Base-by-base conservation (phyloP, 176 grass and related monocot species). In the Aegilops bicornis region DNA sequence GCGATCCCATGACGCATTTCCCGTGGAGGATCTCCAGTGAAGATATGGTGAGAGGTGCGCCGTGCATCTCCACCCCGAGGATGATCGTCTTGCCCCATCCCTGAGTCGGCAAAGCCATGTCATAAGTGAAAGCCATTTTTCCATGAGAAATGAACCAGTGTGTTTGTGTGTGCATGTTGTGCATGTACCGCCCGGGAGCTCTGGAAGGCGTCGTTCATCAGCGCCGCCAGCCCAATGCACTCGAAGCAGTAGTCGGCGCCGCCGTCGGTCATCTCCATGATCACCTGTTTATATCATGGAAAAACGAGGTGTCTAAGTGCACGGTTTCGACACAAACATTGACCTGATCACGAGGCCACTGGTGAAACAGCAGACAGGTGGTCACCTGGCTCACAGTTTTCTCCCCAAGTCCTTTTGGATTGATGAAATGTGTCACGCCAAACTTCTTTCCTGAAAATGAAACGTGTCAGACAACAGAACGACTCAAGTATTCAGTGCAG, bases 31-130 rank as follows among this genome's bases (percentile, higher is more conserved):
- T 88, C 42, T 95, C 86, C 0, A 1, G 20, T 2, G 90, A 27
- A 37, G 84, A 22, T 29, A 98, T 33, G 65, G 52, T 81, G 22
- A 98, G 35, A 10, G 93, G 93, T 1, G 88, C 66, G 3, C 91
- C 90, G 69, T 94, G 86, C 90, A 88, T 95, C 64, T 95, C 88
- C 15, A 95, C 78, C 4, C 96, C 96, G 67, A 98, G 84, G 73
- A 98, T 91, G 58, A 95, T 92, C 11, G 93, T 98, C 86, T 95
- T 98, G 31, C 96, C 96, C 91, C 91, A 98, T 7, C 96, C 96
- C 93, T 95, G 42, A 31, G 79, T 5, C 16, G 62, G 62, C 4
- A 80, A 1, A 40, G 22, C 76, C 31, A 37, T 4, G 16, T 61
- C 76, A 78, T 19, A 16, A 37, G 30, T 37, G 52, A 23, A 61